phyloP scores from a whole-genome alignment of 345 rosid species.

The Arabis alpina region DNA sequence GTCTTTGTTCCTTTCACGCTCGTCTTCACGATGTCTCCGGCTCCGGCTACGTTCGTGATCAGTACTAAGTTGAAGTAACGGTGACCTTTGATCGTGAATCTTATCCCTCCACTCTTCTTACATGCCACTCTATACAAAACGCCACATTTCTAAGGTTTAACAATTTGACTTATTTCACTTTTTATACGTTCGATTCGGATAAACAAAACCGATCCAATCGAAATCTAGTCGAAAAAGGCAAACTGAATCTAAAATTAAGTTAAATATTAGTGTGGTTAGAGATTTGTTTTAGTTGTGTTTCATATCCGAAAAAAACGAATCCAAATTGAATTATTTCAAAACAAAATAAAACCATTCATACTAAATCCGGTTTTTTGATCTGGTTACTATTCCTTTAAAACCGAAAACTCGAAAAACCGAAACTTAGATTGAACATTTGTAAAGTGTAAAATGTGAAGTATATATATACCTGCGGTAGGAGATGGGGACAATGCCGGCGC shows the following conservation, averaged over 20 bases:
- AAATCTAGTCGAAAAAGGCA: no score
- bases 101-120: constrained; percentile 63
- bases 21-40: constrained; percentile 59
- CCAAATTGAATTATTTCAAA: background rate
- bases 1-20: constrained; percentile 66
- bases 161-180: background rate
- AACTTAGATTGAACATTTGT: background rate
- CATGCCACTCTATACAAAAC: constrained; percentile 53
- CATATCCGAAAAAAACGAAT: no score
- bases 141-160: constrained; percentile 10
- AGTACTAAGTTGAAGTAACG: constrained; percentile 65
- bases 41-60: constrained; percentile 76
- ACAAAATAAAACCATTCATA: background rate
- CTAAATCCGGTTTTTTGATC: no score
- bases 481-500: constrained; percentile 78
- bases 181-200: no score
- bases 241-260: no score
- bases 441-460: background rate
- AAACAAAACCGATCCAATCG: background rate
- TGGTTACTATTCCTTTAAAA: no score
- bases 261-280: no score
- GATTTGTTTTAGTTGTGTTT: no score
- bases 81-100: constrained; percentile 68
- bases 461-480: constrained; percentile 44
- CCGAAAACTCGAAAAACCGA: no score